Evolutionary conservation across 2,329 filamentous ascomycete genomes (phyloP).

Genomic region (Rhynchosporium secalis): DNA sequence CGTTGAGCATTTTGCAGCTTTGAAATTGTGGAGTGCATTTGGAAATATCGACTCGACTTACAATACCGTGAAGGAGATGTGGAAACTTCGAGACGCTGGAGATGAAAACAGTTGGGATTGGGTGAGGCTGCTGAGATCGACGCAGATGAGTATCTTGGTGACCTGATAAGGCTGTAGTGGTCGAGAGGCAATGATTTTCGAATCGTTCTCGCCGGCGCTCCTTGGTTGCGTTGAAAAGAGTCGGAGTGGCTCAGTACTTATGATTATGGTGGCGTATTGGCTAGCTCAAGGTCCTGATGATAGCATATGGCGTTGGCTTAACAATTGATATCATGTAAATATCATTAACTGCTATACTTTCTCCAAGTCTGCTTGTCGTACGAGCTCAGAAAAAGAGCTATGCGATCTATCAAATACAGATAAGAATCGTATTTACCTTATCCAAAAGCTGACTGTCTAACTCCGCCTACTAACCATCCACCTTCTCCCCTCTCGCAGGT

Average conservation of each 20-base stretch:
- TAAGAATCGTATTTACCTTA: too few relatives aligned
- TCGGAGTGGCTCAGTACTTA: not conserved
- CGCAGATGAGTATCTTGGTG: constrained; percentile 26
- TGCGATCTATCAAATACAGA: too few relatives aligned
- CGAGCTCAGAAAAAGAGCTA: too few relatives aligned
- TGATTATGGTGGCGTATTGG: not conserved
- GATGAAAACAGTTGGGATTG: constrained; percentile 26
- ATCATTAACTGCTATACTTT: not conserved
- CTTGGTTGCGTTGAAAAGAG: not conserved
- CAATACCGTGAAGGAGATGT: constrained; percentile 25
- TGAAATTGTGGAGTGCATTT: constrained; percentile 10
- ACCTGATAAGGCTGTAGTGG: constrained; percentile 13
- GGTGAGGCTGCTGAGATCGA: constrained; percentile 26
- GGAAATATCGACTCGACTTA: constrained; percentile 29
- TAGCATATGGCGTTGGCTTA: not conserved
- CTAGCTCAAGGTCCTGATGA: not conserved
- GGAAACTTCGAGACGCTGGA: constrained; percentile 25
- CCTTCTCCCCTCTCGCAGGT: constrained; percentile 16
- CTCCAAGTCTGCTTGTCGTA: too few relatives aligned
- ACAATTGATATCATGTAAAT: not conserved
- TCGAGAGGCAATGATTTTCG: too few relatives aligned
- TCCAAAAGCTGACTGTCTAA: too few relatives aligned
- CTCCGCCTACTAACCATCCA: too few relatives aligned
- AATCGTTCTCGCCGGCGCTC: too few relatives aligned
- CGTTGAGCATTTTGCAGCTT: constrained; percentile 12